Evolutionary conservation across 352 stramenopile species (phyloP), one percentile per base, ranked within the genome.

Genomic region (Globisporangium cystogenes): DNA sequence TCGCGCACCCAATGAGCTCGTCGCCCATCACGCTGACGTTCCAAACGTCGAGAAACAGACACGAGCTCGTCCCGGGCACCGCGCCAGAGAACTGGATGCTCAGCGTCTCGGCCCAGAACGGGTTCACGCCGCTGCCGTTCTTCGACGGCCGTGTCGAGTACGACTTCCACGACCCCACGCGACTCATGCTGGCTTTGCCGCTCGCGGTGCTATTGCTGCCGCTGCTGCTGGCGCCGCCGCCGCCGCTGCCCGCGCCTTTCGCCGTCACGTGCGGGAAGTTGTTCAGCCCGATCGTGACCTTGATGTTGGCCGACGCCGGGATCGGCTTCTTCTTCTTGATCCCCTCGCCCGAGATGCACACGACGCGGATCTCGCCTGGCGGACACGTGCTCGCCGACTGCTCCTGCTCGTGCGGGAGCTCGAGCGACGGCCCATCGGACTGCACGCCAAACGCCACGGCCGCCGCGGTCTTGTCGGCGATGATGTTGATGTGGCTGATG

Each of bases 401-500:
- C 50, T 90, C 83, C 14, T 83, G 75, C 21, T 93, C 78, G 48
- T 86, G 70, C 0, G 76, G 75, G 0, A 91, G 58, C 50, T 76
- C 72, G 24, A 88, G 70, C 51, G 65, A 82, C 10, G 75, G 69
- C 0, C 83, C 81, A 1, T 66, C 74, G 23, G 64, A 75, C 43
- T 82, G 72, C 62, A 77, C 70, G 4, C 70, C 78, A 57, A 94
- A 94, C 26, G 80, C 83, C 42, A 92, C 79, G 12, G 83, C 67
- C 1, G 83, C 82, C 5, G 83, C 78, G 10, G 77, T 86, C 53
- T 90, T 86, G 61, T 93, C 83, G n/a, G 72, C 83, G 18, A 92
- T 68, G 65, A 93, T 86, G 59, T 92, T 88, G 62, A 93, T 85
- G 55, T 92, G 76, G 44, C 76, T 90, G 49, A 93, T 82, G 27